Evolutionary conservation across 192 early-diverging fungal genomes (phyloP).

Genomic region (Phycomyces nitens): DNA sequence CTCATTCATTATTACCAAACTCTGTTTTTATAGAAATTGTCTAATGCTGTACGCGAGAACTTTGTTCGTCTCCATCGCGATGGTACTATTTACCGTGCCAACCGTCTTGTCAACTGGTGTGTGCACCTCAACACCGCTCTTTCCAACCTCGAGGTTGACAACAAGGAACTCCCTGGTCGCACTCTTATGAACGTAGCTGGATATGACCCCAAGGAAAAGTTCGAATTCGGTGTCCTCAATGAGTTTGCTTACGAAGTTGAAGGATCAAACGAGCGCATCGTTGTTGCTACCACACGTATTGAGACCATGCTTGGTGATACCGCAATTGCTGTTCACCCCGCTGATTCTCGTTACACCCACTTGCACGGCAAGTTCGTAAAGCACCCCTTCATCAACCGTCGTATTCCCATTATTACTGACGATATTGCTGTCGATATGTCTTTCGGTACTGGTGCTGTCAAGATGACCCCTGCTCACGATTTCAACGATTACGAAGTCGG

Average conservation of each 20-base stretch:
- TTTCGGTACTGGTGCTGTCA: constrained; percentile 98
- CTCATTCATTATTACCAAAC: background rate
- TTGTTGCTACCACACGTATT: constrained; percentile 97
- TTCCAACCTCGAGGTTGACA: constrained; percentile 96
- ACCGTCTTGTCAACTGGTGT: constrained; percentile 98
- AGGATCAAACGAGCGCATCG: constrained; percentile 77
- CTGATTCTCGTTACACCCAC: constrained; percentile 90
- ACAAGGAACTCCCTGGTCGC: constrained; percentile 80
- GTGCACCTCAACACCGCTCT: constrained; percentile 91
- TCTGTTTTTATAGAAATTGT: constrained; percentile 47
- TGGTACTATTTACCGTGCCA: constrained; percentile 95
- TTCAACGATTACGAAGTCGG: constrained; percentile 95
- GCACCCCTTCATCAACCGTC: constrained; percentile 91
- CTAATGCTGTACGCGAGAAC: constrained; percentile 85
- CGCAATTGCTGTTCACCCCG: constrained; percentile 91
- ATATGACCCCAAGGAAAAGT: constrained; percentile 88
- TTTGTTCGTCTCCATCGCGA: constrained; percentile 94
- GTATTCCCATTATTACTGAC: constrained; percentile 86
- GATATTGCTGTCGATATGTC: constrained; percentile 84
- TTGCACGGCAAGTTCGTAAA: constrained; percentile 90
- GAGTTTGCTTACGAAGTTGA: constrained; percentile 94
- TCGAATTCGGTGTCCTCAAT: constrained; percentile 97
- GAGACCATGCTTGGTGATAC: constrained; percentile 99
- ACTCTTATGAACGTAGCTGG: constrained; percentile 88
- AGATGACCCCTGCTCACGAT: constrained; percentile 99